Evolutionary conservation across 768 basidiomycete genomes (phyloP), one percentile per base, ranked within the genome.

Genomic region (Rickenella mellea): DNA sequence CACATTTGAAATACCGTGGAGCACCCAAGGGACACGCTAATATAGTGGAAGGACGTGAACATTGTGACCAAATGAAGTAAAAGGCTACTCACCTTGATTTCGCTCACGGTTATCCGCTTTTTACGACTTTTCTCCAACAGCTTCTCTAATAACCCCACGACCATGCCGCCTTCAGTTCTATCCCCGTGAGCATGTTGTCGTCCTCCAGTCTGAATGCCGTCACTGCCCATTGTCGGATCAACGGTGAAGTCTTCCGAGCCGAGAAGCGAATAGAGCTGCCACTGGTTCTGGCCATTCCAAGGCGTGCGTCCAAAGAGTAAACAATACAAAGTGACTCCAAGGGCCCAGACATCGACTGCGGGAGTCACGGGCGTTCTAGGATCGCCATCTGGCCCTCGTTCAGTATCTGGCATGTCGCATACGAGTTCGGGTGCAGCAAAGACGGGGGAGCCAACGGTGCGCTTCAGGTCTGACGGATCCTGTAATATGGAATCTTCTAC

Each of bases 321-420:
- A 56, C 92, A 94, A 62, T 90, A 98, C 4, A 97, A 68, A 2
- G 96, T 99, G 24, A 97, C 85, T 17, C 96, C 96, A 2, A 99
- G 73, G 0, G 96, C 94, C 96, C 96, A 99, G 27, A 99, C 77
- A 55, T 99, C 96, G 56, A 98, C 93, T 3, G 90, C 81, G 58
- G 91, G 90, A 29, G 90, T 90, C 40, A 96, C 83, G 3, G 74
- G 71, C 5, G 72, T 76, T 17, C 66, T 63, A 39, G 45, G 44
- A 52, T 65, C 40, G 47, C 56, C 39, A 47, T n/a, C n/a, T n/a
- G n/a, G n/a, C n/a, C n/a, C n/a, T n/a, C n/a, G n/a, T n/a, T n/a
- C n/a, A n/a, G n/a, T n/a, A n/a, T 40, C 2, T 52, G 11, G 33
- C 2, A 19, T 22, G 33, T 15, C 48, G 17, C 48, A 50, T n/a